Evolutionary conservation across 2,329 filamentous ascomycete species (phyloP).

Genomic region (Pseudocercospora macadamiae): DNA sequence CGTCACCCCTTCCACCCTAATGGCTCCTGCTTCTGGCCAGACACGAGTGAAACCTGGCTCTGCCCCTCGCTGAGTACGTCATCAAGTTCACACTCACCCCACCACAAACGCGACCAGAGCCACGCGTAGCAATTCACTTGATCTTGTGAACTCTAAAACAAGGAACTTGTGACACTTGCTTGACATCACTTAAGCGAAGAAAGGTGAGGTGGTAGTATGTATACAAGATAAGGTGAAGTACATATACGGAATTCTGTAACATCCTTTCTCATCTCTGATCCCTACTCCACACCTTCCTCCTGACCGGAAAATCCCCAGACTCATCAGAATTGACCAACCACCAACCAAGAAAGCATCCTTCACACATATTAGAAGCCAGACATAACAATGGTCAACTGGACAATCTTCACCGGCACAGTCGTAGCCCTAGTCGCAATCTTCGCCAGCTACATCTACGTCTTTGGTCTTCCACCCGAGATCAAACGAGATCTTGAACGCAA

Average conservation of each 20-base stretch:
- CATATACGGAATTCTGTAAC: not conserved
- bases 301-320: too few species aligned
- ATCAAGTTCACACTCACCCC: not conserved
- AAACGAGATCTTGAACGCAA: constrained; percentile 52
- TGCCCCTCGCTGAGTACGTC: not conserved
- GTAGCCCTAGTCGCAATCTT: constrained; percentile 42
- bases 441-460: constrained; percentile 48
- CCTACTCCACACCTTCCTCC: not conserved
- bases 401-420: constrained; percentile 31
- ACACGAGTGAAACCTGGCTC: not conserved
- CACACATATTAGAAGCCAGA: not conserved
- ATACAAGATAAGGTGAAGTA: not conserved
- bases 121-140: constrained; percentile 7
- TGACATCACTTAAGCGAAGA: not conserved
- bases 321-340: not conserved
- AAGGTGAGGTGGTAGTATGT: not conserved
- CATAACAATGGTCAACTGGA: constrained; percentile 9
- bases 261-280: not conserved
- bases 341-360: not conserved
- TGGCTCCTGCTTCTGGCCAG: not conserved
- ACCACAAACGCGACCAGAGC: not conserved
- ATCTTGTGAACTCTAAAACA: constrained; percentile 6
- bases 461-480: constrained; percentile 51
- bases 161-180: not conserved
- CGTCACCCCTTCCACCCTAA: not conserved